phyloP scores from a whole-genome alignment of 768 basidiomycete genomes.

The Tubosaeta brunneosetosa region DNA sequence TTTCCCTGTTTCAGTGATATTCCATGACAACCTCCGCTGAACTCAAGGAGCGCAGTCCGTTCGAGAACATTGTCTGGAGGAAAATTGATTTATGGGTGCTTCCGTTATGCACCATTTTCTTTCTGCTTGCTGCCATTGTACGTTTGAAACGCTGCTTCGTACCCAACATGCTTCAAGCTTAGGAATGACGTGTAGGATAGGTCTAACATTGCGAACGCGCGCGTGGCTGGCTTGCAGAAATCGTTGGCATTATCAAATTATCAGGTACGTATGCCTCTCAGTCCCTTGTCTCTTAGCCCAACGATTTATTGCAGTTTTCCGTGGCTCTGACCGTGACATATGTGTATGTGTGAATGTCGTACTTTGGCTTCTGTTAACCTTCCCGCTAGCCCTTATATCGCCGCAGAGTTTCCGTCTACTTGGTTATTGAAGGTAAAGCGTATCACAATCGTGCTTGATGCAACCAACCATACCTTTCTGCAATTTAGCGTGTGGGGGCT shows the following conservation, averaged over 20 bases:
- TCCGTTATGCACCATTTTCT: slow-evolving; percentile 47
- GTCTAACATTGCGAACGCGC: slow-evolving; percentile 54
- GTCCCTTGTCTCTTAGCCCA: not conserved
- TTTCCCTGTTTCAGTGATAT: not conserved
- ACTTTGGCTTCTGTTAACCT: not conserved
- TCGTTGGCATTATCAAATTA: slow-evolving; percentile 36
- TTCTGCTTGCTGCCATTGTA: slow-evolving; percentile 49
- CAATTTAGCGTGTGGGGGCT: slow-evolving; percentile 40
- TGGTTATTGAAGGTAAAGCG: slow-evolving; percentile 45
- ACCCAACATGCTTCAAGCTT: not conserved
- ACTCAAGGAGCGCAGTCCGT: not conserved
- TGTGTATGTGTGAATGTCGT: slow-evolving; percentile 13
- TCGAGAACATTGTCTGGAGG: slow-evolving; percentile 42
- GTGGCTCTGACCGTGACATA: slow-evolving; percentile 29
- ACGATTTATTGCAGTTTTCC: slow-evolving; percentile 27
- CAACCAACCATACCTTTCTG: not conserved
- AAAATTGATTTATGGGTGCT: slow-evolving; percentile 47
- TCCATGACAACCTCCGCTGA: not conserved
- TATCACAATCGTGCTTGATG: not conserved
- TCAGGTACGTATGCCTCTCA: slow-evolving; percentile 14
- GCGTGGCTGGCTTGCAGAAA: slow-evolving; percentile 54
- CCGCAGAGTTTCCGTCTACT: slow-evolving; percentile 56
- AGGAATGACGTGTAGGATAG: slow-evolving; percentile 25
- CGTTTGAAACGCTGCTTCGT: slow-evolving; percentile 11
- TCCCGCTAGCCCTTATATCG: slow-evolving; percentile 41